Evolutionary conservation across 306 rosid species (phyloP).

Genomic region (Luffa aegyptiaca): DNA sequence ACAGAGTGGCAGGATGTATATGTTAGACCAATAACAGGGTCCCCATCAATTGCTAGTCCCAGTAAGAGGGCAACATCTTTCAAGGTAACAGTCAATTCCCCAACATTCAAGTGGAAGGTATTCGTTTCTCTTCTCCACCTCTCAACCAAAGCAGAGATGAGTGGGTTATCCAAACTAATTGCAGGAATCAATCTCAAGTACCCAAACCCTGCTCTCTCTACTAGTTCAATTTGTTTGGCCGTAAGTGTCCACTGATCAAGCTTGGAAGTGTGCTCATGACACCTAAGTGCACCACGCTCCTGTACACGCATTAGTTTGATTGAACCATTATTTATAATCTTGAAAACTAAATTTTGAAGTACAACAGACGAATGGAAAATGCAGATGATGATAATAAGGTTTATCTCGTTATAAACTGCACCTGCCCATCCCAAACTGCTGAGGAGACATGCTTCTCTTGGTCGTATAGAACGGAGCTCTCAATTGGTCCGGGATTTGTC

Average conservation of each 20-base stretch:
- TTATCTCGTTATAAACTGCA: slow-evolving; percentile 24
- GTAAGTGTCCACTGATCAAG: slow-evolving; percentile 94
- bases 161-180: slow-evolving; percentile 93
- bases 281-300: slow-evolving; percentile 99
- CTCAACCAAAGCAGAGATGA: slow-evolving; percentile 93
- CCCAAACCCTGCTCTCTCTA: slow-evolving; percentile 85
- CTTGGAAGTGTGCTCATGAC: slow-evolving; percentile 97
- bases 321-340: neutral
- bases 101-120: slow-evolving; percentile 94
- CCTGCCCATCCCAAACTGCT: slow-evolving; percentile 99
- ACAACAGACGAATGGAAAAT: neutral
- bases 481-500: slow-evolving; percentile 91
- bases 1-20: slow-evolving; percentile 73
- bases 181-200: slow-evolving; percentile 87
- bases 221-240: slow-evolving; percentile 60
- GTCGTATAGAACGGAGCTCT: slow-evolving; percentile 80
- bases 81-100: slow-evolving; percentile 91
- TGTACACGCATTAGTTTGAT: slow-evolving; percentile 17
- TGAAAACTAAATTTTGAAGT: neutral
- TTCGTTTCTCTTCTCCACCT: slow-evolving; percentile 99
- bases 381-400: neutral
- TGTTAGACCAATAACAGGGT: slow-evolving; percentile 87
- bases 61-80: slow-evolving; percentile 83
- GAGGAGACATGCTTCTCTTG: slow-evolving; percentile 97
- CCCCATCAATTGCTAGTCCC: slow-evolving; percentile 94